These are phyloP conservation scores for Dissophora globulifera DNA, from an alignment of 192 early-diverging fungal species.

Conservation along the genomic window DNA sequence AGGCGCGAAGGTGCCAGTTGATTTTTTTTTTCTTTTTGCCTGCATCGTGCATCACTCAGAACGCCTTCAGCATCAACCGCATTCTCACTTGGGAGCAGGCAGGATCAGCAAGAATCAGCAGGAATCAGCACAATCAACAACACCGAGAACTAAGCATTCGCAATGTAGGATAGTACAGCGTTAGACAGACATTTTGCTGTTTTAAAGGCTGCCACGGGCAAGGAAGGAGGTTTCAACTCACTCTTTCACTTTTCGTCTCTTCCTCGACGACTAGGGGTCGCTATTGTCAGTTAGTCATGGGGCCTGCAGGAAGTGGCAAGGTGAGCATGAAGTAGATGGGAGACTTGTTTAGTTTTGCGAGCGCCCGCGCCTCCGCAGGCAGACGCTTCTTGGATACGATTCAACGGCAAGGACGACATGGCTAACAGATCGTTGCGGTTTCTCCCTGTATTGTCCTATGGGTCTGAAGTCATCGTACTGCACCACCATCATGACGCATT, in stretches of 20 bases:
- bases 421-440: not conserved
- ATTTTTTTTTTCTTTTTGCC: too few relatives aligned
- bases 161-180: not conserved
- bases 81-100: not conserved
- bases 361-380: too few relatives aligned
- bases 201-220: too few relatives aligned
- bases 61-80: too few relatives aligned
- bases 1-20: too few relatives aligned
- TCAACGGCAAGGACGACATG: not conserved
- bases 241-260: not conserved
- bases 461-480: constrained; percentile 99
- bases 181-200: too few relatives aligned
- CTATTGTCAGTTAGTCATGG: constrained; percentile 95
- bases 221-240: not conserved
- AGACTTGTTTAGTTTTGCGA: too few relatives aligned
- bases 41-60: not conserved
- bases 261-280: constrained; percentile 66
- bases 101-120: not conserved
- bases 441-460: not conserved
- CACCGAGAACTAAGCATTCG: not conserved
- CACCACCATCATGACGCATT: constrained; percentile 94
- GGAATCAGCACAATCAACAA: not conserved
- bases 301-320: constrained; percentile 94
- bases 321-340: constrained; percentile 40
- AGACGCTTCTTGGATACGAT: too few relatives aligned